A percentile compares a stretch with the other conserved stretches of the same genome.
Conservation (phyloP, 2,329 filamentous ascomycete genomes). For the Alternaria gansuensis region DNA sequence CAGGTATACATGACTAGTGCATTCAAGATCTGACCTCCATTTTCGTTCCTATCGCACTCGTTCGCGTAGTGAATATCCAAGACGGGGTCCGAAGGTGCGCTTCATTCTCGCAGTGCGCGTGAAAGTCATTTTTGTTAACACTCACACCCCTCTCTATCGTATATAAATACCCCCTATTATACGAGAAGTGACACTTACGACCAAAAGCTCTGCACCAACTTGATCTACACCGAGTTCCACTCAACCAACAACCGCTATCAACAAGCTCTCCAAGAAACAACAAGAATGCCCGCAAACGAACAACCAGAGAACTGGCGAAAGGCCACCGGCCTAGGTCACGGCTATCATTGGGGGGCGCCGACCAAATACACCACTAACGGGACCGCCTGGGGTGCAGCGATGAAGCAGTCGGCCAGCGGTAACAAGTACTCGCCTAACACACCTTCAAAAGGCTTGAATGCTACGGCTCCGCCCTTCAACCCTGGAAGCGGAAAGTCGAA, state of each 20-base stretch:
- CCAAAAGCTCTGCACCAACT: background rate
- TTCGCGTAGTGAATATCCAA: background rate
- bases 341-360: conserved; percentile 13
- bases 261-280: background rate
- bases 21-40: background rate
- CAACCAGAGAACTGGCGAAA: conserved; percentile 10
- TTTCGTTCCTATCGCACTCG: background rate
- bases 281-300: background rate
- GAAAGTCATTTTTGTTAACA: background rate
- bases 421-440: background rate
- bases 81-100: background rate
- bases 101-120: background rate
- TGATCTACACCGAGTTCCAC: background rate
- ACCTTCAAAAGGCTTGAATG: conserved; percentile 5
- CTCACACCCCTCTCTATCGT: too few relatives aligned
- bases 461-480: conserved; percentile 1
- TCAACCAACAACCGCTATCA: background rate
- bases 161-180: background rate
- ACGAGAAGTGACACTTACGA: too few relatives aligned
- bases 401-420: background rate
- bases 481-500: background rate
- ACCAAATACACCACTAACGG: background rate
- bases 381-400: background rate
- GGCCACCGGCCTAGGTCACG: conserved; percentile 17
- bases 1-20: background rate